These are phyloP conservation scores for Lathyrus oleraceus DNA, from an alignment of 306 rosid species.

Conservation along the genomic window DNA sequence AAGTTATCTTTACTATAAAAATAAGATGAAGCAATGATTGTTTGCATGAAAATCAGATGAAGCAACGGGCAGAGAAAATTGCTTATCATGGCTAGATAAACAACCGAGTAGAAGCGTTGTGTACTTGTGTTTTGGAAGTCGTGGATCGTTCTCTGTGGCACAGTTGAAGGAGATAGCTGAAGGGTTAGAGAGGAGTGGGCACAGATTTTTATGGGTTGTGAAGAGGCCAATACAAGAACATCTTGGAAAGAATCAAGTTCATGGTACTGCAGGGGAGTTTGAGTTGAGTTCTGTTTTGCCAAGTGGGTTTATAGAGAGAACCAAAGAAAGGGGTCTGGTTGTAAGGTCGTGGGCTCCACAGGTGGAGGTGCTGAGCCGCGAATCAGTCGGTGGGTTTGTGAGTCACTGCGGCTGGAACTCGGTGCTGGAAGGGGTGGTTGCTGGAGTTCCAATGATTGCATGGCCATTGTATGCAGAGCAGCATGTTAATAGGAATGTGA, in stretches of 20 bases:
- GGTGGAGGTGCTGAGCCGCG: conserved; percentile 33
- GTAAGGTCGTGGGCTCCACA: conserved; percentile 40
- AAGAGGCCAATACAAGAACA: conserved; percentile 12
- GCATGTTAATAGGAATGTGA: conserved; percentile 40
- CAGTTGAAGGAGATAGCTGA: conserved; percentile 37
- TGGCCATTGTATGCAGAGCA: conserved; percentile 45
- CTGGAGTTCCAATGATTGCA: conserved; percentile 47
- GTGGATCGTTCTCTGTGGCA: conserved; percentile 33
- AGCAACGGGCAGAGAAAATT: background rate
- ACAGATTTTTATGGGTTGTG: conserved; percentile 39
- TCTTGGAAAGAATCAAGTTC: background rate
- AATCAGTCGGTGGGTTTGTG: conserved; percentile 41
- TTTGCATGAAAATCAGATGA: conserved; percentile 14
- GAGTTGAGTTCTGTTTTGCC: conserved; percentile 27
- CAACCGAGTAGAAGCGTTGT: conserved; percentile 39
- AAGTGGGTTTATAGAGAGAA: conserved; percentile 36
- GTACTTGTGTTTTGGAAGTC: conserved; percentile 43
- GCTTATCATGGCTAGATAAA: conserved; percentile 39
- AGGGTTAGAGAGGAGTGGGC: conserved; percentile 39
- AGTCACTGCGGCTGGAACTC: conserved; percentile 51
- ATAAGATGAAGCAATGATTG: background rate
- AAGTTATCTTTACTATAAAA: background rate
- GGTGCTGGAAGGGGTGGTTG: conserved; percentile 42
- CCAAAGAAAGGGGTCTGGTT: conserved; percentile 35
- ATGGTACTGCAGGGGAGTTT: background rate